Evolutionary conservation across 1,139 yeast genomes (phyloP).

Genomic region (Groenewaldozyma sp.): DNA sequence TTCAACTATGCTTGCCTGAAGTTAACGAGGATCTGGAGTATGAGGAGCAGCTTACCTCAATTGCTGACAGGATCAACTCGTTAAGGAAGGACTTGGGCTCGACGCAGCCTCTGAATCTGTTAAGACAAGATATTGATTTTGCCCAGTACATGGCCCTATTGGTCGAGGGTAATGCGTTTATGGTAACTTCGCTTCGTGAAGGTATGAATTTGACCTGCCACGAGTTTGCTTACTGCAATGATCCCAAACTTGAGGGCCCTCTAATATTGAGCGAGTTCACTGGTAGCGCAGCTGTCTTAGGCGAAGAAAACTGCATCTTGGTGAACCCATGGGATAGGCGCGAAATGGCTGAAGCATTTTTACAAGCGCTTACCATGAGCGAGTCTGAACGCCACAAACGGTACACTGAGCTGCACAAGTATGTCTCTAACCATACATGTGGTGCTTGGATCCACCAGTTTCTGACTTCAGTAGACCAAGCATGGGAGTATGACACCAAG

Average conservation of each 20-base stretch:
- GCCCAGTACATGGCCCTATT: conserved; percentile 82
- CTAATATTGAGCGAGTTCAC: conserved; percentile 85
- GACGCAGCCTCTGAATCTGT: conserved; percentile 73
- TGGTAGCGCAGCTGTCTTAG: conserved; percentile 76
- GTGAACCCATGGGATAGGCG: conserved; percentile 88
- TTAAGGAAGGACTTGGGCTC: conserved; percentile 59
- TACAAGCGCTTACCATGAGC: conserved; percentile 55
- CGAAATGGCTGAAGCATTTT: conserved; percentile 54
- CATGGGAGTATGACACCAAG: conserved; percentile 53
- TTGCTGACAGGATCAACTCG: conserved; percentile 80
- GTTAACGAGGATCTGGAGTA: conserved; percentile 39
- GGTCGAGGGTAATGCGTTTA: conserved; percentile 77
- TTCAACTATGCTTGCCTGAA: conserved; percentile 69
- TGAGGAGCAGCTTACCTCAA: conserved; percentile 63
- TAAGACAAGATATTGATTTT: conserved; percentile 83
- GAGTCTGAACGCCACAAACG: conserved; percentile 46
- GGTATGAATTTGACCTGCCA: conserved; percentile 96
- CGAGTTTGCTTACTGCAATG: conserved; percentile 76
- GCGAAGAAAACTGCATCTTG: conserved; percentile 49
- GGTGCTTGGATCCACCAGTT: conserved; percentile 63
- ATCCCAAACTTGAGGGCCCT: conserved; percentile 59
- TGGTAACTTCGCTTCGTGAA: conserved; percentile 87
- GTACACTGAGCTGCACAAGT: conserved; percentile 53
- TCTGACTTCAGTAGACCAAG: conserved; percentile 42
- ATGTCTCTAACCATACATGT: conserved; percentile 60